These are phyloP conservation scores for Brassica nigra DNA, from an alignment of 345 rosid genomes.

Conservation along the genomic window DNA sequence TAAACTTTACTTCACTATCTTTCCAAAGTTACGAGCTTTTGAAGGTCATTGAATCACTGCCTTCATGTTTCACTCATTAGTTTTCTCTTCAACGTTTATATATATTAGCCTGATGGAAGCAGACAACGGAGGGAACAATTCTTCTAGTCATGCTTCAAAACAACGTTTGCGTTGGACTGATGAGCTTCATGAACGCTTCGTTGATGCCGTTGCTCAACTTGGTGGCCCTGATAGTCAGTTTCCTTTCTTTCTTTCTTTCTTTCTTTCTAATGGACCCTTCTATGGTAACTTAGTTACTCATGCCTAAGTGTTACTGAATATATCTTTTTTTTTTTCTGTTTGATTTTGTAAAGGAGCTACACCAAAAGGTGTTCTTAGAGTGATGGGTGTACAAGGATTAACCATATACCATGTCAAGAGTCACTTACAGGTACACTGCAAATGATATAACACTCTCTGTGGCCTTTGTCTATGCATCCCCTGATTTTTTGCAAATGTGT, in stretches of 20 bases:
- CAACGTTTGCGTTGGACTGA: slow-evolving; percentile 97
- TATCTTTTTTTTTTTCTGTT: not conserved
- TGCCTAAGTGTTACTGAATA: not conserved
- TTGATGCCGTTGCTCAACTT: slow-evolving; percentile 97
- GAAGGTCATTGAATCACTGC: slow-evolving; percentile 22
- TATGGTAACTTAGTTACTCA: not conserved
- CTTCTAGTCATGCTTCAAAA: slow-evolving; percentile 84
- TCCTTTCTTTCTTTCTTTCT: not conserved
- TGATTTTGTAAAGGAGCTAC: slow-evolving; percentile 74
- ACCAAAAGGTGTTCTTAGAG: slow-evolving; percentile 98
- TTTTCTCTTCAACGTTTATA: slow-evolving; percentile 63
- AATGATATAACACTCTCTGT: too few species aligned
- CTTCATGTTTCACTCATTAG: slow-evolving; percentile 54
- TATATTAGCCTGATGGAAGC: slow-evolving; percentile 68
- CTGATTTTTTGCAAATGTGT: slow-evolving; percentile 21
- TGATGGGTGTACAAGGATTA: slow-evolving; percentile 96
- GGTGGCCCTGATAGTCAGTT: slow-evolving; percentile 99
- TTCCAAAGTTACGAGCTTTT: not conserved
- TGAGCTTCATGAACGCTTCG: slow-evolving; percentile 98
- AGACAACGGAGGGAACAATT: slow-evolving; percentile 62
- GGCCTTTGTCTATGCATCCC: too few species aligned
- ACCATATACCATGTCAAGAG: slow-evolving; percentile 99
- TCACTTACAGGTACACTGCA: slow-evolving; percentile 74
- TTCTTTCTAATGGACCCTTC: too few species aligned
- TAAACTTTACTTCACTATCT: slow-evolving; percentile 18